phyloP scores from a whole-genome alignment of 768 basidiomycete genomes.

The Cystobasidium tubakii region DNA sequence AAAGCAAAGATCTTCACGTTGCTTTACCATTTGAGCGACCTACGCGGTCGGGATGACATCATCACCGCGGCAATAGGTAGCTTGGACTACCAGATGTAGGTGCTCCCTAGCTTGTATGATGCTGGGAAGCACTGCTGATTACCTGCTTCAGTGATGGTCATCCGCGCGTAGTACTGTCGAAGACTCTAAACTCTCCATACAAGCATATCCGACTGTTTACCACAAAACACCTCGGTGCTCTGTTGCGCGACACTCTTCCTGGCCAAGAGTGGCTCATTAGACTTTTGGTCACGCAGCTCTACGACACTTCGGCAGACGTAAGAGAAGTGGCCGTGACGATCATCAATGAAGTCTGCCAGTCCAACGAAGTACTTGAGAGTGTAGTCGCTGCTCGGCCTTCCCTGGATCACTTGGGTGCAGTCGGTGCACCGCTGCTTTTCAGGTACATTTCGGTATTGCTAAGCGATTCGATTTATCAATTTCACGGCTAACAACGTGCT shows the following conservation, averaged over 20 bases:
- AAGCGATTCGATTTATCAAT: background rate
- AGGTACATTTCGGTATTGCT: constrained; percentile 57
- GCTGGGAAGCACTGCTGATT: background rate
- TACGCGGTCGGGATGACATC: constrained; percentile 82
- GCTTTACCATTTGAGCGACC: constrained; percentile 89
- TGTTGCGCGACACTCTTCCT: constrained; percentile 62
- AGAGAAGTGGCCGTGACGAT: constrained; percentile 82
- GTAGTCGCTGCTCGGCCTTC: constrained; percentile 93
- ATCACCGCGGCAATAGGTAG: constrained; percentile 85
- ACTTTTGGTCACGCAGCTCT: constrained; percentile 87
- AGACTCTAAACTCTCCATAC: constrained; percentile 88
- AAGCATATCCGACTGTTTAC: constrained; percentile 87
- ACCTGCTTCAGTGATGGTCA: constrained; percentile 71
- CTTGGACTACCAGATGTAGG: constrained; percentile 62
- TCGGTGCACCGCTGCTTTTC: constrained; percentile 78
- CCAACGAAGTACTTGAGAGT: constrained; percentile 71
- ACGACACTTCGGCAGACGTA: constrained; percentile 84
- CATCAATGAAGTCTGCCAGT: constrained; percentile 82
- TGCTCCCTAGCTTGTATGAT: constrained; percentile 8
- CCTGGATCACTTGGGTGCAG: constrained; percentile 87
- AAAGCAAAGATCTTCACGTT: constrained; percentile 88
- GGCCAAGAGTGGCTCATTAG: constrained; percentile 83
- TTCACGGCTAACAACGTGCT: background rate
- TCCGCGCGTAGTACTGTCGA: constrained; percentile 83
- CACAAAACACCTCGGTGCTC: constrained; percentile 73